A percentile compares a stretch with the other conserved stretches of the same genome.
Evolutionary conservation across 164 flowering plant genomes (phyloP).

Genomic region (Annona cherimola): DNA sequence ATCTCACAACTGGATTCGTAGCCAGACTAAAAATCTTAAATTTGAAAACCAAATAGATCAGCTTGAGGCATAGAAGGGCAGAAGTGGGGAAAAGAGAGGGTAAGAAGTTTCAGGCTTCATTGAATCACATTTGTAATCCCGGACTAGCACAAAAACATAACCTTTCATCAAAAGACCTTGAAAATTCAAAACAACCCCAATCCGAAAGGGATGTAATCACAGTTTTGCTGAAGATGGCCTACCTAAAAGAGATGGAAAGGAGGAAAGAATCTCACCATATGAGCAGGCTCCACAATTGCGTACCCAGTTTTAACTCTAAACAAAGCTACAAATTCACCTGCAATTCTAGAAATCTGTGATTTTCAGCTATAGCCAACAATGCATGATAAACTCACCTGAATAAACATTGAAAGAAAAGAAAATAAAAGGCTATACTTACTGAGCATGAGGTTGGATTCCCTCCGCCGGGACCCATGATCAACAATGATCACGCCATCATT

Average conservation of each 20-base stretch:
- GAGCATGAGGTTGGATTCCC: conserved; percentile 82
- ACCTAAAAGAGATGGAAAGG: neutral
- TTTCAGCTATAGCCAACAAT: conserved; percentile 2
- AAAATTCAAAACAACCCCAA: neutral
- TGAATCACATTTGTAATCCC: neutral
- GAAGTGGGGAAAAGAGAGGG: no score
- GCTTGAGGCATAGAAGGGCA: no score
- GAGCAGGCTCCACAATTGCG: conserved; percentile 93
- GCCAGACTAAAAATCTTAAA: neutral
- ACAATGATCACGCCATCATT: conserved; percentile 79
- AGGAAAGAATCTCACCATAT: conserved; percentile 53
- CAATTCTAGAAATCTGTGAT: conserved; percentile 20
- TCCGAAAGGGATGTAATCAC: neutral
- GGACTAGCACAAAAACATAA: neutral
- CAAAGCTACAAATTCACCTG: conserved; percentile 88
- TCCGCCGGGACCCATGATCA: conserved; percentile 91
- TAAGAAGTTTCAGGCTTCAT: neutral
- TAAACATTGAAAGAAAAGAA: no score
- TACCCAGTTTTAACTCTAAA: conserved; percentile 76
- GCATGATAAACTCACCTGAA: neutral
- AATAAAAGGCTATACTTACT: conserved; percentile 38
- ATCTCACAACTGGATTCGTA: neutral
- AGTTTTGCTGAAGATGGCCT: neutral
- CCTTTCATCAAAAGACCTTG: neutral
- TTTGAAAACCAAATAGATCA: no score